These are phyloP conservation scores for Pichia sp. DNA, from an alignment of 1,139 yeast genomes.

Conservation along the genomic window DNA sequence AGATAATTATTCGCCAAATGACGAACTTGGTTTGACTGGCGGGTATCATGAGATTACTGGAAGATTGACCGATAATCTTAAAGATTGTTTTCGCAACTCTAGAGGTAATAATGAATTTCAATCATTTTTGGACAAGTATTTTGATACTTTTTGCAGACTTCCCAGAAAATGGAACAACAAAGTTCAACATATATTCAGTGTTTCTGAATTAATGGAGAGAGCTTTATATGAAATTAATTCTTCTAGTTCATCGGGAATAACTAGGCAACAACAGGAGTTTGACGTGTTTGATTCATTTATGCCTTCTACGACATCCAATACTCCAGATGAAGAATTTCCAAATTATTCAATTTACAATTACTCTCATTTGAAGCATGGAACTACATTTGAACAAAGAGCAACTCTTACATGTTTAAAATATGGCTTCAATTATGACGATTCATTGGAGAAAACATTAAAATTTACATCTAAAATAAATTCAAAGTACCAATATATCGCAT, in stretches of 20 bases:
- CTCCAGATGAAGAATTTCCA: neutral
- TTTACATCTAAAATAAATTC: slow-evolving; percentile 10
- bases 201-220: slow-evolving; percentile 1
- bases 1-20: too few species aligned
- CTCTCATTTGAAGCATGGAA: neutral
- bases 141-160: neutral
- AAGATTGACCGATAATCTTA: neutral
- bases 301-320: neutral
- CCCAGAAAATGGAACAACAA: neutral
- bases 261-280: neutral
- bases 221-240: slow-evolving; percentile 1
- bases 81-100: neutral
- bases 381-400: slow-evolving; percentile 4
- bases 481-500: slow-evolving; percentile 11
- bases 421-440: neutral
- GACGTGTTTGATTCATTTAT: slow-evolving; percentile 14
- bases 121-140: neutral
- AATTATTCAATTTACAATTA: slow-evolving; percentile 8
- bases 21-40: too few species aligned
- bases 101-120: neutral
- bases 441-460: neutral
- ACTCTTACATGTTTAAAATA: neutral
- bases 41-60: neutral
- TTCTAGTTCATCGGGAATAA: neutral
- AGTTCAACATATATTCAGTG: neutral